Percentiles rank a stretch among this genome's conserved stretches.
Evolutionary conservation across 2,329 filamentous ascomycete genomes (phyloP).

Genomic region (Monosporascus sp.): DNA sequence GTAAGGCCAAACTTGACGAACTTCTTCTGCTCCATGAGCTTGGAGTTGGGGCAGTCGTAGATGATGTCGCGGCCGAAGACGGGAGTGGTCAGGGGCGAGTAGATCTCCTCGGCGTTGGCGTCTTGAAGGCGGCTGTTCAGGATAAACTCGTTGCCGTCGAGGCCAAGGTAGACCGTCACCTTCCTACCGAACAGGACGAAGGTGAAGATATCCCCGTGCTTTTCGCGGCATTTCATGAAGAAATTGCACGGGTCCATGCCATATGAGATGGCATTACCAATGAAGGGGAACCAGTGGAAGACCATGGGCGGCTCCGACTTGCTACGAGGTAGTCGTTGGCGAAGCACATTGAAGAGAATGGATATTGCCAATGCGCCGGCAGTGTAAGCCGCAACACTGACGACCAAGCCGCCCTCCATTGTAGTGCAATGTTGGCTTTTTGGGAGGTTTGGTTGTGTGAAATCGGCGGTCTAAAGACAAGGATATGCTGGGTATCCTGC

Average conservation of each 20-base stretch:
- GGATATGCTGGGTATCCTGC: too few relatives aligned
- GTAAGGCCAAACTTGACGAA: conserved; percentile 81
- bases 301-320: conserved; percentile 75
- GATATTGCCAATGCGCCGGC: conserved; percentile 29
- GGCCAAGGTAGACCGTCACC: conserved; percentile 79
- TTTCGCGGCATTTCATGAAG: conserved; percentile 68
- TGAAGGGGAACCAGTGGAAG: conserved; percentile 75
- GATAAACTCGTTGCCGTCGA: conserved; percentile 83
- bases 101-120: conserved; percentile 86
- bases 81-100: conserved; percentile 67
- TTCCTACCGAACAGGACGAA: conserved; percentile 85
- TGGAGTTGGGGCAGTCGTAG: conserved; percentile 85
- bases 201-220: conserved; percentile 89
- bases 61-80: conserved; percentile 82
- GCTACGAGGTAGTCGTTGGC: conserved; percentile 76
- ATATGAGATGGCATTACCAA: conserved; percentile 90
- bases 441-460: too few relatives aligned
- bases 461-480: too few relatives aligned
- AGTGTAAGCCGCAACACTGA: too few relatives aligned
- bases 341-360: conserved; percentile 72
- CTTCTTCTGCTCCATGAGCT: conserved; percentile 97
- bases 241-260: conserved; percentile 89
- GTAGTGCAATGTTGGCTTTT: too few relatives aligned
- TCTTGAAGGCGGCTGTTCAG: conserved; percentile 87
- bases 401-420: too few relatives aligned